Conservation (phyloP, 2,329 filamentous ascomycete genomes). For the Cladophialophora chaetospira region DNA sequence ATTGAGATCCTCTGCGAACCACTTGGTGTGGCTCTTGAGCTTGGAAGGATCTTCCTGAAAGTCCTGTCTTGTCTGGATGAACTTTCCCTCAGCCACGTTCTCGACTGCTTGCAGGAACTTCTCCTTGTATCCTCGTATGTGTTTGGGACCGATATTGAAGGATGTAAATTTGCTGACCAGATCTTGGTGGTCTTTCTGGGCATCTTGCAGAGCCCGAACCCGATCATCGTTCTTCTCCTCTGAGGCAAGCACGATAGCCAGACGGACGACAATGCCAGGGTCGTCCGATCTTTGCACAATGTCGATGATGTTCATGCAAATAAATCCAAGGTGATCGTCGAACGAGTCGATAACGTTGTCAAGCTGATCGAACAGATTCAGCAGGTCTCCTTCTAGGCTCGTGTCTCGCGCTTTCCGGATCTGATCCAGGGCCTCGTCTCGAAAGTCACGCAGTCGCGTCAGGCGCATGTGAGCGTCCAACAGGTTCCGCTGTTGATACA, state of each 20-base stretch:
- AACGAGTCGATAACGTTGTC: slow-evolving; percentile 92
- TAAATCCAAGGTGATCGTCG: slow-evolving; percentile 86
- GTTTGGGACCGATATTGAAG: slow-evolving; percentile 90
- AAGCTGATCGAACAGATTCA: slow-evolving; percentile 84
- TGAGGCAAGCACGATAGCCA: slow-evolving; percentile 89
- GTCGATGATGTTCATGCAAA: slow-evolving; percentile 87
- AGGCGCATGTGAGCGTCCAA: slow-evolving; percentile 88
- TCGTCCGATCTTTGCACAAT: slow-evolving; percentile 79
- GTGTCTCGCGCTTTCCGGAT: slow-evolving; percentile 75
- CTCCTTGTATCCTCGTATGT: slow-evolving; percentile 92
- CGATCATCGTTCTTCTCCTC: slow-evolving; percentile 96
- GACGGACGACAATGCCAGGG: slow-evolving; percentile 81
- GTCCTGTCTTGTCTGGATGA: slow-evolving; percentile 68
- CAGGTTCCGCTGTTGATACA: slow-evolving; percentile 88
- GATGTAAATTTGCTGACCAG: slow-evolving; percentile 91
- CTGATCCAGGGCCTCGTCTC: slow-evolving; percentile 95
- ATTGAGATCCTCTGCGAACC: slow-evolving; percentile 98
- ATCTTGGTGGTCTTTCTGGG: slow-evolving; percentile 92
- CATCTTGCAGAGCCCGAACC: slow-evolving; percentile 87
- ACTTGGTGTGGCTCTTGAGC: slow-evolving; percentile 85
- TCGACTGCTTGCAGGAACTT: slow-evolving; percentile 85
- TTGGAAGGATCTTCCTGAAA: slow-evolving; percentile 82
- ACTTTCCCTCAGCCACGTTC: slow-evolving; percentile 71
- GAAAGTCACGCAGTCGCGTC: slow-evolving; percentile 86
- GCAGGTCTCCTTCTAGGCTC: slow-evolving; percentile 76